Conservation (phyloP, 352 stramenopile species). For the Phytophthora multivora region DNA sequence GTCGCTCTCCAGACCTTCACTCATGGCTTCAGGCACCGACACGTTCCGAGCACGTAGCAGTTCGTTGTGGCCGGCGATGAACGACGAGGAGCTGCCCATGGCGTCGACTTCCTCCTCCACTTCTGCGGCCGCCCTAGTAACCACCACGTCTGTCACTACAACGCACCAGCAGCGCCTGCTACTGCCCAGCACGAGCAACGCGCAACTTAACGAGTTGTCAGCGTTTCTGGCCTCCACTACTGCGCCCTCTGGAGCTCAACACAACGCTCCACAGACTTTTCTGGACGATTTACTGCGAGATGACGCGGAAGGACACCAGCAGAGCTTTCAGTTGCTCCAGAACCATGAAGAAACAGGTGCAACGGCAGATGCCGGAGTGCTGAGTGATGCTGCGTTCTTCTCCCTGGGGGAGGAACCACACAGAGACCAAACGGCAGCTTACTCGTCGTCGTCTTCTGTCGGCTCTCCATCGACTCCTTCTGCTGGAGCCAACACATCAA, state of each 20-base stretch:
- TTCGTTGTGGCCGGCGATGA: constrained; percentile 22
- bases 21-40: constrained; percentile 18
- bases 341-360: constrained; percentile 17
- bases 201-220: constrained; percentile 36
- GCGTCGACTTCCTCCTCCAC: neutral
- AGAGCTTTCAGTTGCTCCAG: constrained; percentile 17
- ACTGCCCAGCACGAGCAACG: constrained; percentile 4
- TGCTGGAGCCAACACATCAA: constrained; percentile 17
- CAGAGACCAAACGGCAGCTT: constrained; percentile 4
- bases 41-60: constrained; percentile 11
- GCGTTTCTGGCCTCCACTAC: constrained; percentile 31
- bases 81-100: constrained; percentile 14
- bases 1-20: neutral
- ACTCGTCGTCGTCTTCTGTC: constrained; percentile 19
- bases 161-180: constrained; percentile 7
- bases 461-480: constrained; percentile 7
- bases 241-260: neutral
- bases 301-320: constrained; percentile 20
- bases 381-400: constrained; percentile 27
- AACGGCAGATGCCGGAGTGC: constrained; percentile 14
- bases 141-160: constrained; percentile 3
- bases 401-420: constrained; percentile 16
- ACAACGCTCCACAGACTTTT: constrained; percentile 28
- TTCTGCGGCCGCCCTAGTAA: neutral
- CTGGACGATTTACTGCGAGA: constrained; percentile 54